phyloP scores from a whole-genome alignment of 345 rosid species.

The Melastoma malabathricum region DNA sequence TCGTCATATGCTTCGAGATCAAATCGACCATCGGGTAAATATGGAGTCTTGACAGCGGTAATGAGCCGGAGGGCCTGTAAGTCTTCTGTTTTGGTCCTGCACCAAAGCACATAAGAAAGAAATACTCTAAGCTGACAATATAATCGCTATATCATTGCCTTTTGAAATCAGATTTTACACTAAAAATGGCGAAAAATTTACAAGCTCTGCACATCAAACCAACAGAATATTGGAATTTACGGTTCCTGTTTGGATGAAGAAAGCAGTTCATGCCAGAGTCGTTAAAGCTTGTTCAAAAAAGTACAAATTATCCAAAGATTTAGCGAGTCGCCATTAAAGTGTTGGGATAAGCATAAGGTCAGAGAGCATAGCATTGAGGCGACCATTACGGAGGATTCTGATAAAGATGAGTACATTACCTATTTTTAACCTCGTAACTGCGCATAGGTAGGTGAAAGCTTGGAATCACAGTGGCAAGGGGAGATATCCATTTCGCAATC shows the following conservation, averaged over 20 bases:
- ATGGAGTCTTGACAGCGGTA: slow-evolving; percentile 87
- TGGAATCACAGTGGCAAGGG: slow-evolving; percentile 57
- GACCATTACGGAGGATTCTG: neutral
- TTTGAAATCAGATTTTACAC: too few species aligned
- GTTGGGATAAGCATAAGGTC: neutral
- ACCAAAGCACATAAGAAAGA: neutral
- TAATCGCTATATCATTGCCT: neutral
- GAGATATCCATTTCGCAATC: slow-evolving; percentile 39
- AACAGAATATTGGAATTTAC: too few species aligned
- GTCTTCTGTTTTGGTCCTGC: slow-evolving; percentile 64
- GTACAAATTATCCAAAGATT: neutral
- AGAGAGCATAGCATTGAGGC: neutral
- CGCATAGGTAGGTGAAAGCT: slow-evolving; percentile 84
- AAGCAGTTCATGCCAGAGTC: too few species aligned
- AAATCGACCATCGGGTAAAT: slow-evolving; percentile 84
- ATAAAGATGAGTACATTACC: slow-evolving; percentile 20
- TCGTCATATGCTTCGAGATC: slow-evolving; percentile 90
- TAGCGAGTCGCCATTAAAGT: too few species aligned
- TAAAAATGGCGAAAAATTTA: too few species aligned
- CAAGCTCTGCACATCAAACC: too few species aligned
- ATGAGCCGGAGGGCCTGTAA: slow-evolving; percentile 59
- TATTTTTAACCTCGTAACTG: slow-evolving; percentile 69
- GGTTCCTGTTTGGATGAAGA: too few species aligned
- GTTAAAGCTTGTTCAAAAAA: neutral
- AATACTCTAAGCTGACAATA: neutral